These are phyloP conservation scores for Thielaviopsis musarum DNA, from an alignment of 2,329 filamentous ascomycete genomes.

Conservation along the genomic window DNA sequence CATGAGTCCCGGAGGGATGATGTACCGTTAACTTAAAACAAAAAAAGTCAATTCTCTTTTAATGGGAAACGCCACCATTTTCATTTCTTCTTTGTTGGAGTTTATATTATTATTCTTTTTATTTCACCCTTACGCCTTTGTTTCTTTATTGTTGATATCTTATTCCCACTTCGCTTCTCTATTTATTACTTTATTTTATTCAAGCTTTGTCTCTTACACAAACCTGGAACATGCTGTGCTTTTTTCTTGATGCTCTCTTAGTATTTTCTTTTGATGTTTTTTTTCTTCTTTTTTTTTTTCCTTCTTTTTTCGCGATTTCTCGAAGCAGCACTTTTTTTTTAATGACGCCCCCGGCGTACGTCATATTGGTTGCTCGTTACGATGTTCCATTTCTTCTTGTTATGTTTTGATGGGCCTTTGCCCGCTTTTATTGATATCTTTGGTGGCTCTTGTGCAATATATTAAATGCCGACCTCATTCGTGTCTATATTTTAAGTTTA, in stretches of 20 bases:
- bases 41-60: neutral
- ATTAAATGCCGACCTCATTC: no score
- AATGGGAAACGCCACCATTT: neutral
- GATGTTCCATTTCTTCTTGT: no score
- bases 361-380: no score
- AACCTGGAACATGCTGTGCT: neutral
- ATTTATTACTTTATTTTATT: conserved; percentile 3
- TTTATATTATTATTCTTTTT: neutral
- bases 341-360: no score
- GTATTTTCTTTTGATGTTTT: conserved; percentile 2
- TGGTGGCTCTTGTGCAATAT: no score
- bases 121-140: neutral
- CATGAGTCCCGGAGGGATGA: neutral
- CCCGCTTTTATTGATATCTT: no score
- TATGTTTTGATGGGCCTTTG: no score
- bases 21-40: neutral
- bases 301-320: neutral
- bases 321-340: neutral
- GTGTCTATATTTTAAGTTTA: no score
- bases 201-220: neutral
- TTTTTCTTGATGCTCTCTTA: conserved; percentile 7
- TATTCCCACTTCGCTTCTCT: conserved; percentile 3
- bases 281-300: neutral
- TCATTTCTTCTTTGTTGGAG: neutral
- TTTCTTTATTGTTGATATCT: neutral